Base-by-base conservation (phyloP, 805 yeast genomes). In the Suhomyces kilbournensis region DNA sequence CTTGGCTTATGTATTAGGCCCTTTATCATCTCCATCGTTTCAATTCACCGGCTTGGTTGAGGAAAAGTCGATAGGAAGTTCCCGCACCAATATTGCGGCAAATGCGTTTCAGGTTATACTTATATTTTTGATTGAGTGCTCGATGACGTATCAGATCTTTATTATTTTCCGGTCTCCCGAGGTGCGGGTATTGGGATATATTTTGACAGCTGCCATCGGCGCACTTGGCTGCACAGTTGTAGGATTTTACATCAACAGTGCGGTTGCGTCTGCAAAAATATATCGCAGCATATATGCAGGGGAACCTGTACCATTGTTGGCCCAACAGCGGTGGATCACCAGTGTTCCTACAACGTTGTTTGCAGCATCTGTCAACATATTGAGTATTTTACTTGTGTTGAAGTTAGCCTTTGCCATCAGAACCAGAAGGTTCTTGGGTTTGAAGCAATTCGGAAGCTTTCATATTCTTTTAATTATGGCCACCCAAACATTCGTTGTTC, bases 391-490 rank as follows among this genome's bases (percentile, higher is more conserved):
- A 30, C 74, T 93, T 35, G 66, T 84, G 5, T 60, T 72, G n/a
- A 94, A 93, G 66, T 75, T 94, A 48, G 64, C 76, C 23, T 50
- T 80, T 45, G 96, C 97, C 0, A 79, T 90, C 23, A 77, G 83
- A 52, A 79, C 90, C 4, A 80, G 99, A 67, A 77, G 90, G 50
- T 80, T 72, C 55, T 66, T 92, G 47, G 99, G 99, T 0, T 72
- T 90, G 53, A 83, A 78, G 62, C 96, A 90, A 64, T 90, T 92
- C 62, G 92, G 86, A 56, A 83, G 88, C 23, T 82, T 88, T 65
- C 97, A 90, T 65, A 82, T 91, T 34, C 69, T 94, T 44, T 70
- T 90, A 53, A 86, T 92, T 50, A 89, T 89, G 93, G 74, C 90
- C 0, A 70, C 83, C 12, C 98, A 94, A 67, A 84, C 96, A 0